Base-by-base conservation (phyloP, 2,329 filamentous ascomycete genomes). In the Aspergillus quadricinctus region DNA sequence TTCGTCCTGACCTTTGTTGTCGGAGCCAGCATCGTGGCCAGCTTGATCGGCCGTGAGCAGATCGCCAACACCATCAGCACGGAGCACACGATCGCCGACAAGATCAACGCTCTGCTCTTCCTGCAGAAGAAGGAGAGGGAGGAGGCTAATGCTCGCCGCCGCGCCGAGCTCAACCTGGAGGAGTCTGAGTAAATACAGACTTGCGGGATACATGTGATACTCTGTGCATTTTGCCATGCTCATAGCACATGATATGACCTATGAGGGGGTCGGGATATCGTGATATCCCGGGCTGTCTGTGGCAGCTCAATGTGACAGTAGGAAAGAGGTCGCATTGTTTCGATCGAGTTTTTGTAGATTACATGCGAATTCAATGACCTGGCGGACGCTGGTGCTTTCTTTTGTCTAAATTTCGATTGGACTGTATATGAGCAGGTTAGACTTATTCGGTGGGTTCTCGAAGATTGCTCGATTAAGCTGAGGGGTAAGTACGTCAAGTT, bases 1-100 rank as follows among this genome's bases (percentile, higher is more conserved):
- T 97, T 96, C 74, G 87, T 96, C 8, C 81, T 97, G 65, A 97
- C 93, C 2, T 93, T 92, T 72, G 83, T 97, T 58, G 92, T 96
- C 28, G 92, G 93, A 41, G 80, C 84, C 46, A 87, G 88, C 60
- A 93, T 97, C 64, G 85, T 94, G 45, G 77, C 90, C 64, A 93
- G 85, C 61, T 78, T 97, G 63, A 83, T 97, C 60, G 91, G 90
- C 43, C 86, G 92, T 59, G 88, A 92, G 67, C 88, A 92, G 77
- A 86, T 95, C 63, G 81, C 79, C 54, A 67, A 69, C 59, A 70
- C 62, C 57, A 54, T 69, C 49, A 56, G 56, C 56, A 57, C 69
- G 19, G 69, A 71, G 65, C 72, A 76, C 70, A 73, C 64, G 56
- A 67, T 76, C 61, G 65, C 64, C 45, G 80, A 84, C 64, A 78